Evolutionary conservation across 176 grass and related monocot genomes (phyloP), one percentile per base, ranked within the genome.

Genomic region (Elymus sibiricus): DNA sequence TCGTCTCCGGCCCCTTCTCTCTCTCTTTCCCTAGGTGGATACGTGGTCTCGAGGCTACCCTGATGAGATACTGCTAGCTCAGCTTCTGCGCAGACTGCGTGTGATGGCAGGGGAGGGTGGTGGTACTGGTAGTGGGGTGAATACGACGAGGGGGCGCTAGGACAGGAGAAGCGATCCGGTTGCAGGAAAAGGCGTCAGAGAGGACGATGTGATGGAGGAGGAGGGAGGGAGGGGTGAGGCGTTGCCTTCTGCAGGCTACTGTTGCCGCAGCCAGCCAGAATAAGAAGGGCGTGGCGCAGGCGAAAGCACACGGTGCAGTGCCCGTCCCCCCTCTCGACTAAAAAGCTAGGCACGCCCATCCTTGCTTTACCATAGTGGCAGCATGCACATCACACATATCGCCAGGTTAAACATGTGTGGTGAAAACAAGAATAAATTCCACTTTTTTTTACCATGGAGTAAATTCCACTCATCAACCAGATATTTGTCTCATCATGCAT

Each of bases 141-240:
- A 71, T 17, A 58, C 72, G 39, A 39, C 53, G 43, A 34, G 22
- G 4, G 37, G 22, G 35, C 4, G 35, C 27, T 11, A 34, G 35
- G 39, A 44, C 59, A 29, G 43, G 13, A 9, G 61, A 79, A 19
- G 88, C 56, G 47, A 56, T 87, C 74, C 67, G 76, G 63, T 39
- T 25, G 82, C 69, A 68, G 75, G 77, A 88, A 91, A 91, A 87
- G 85, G 89, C 81, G 81, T 80, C 89, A 88, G 89, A 78, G 88
- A 77, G 39, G 47, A 70, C 16, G 44, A 59, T 75, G 56, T 42
- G 67, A 38, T 15, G 71, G 16, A 17, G 17, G 51, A 56, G 40
- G 9, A 34, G 62, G 73, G 62, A 59, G 55, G 56, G 7, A 8
- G 6, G 17, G 21, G 56, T 59, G 79, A 29, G 78, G 78, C 74